A percentile compares a stretch with the other conserved stretches of the same genome.
These are phyloP conservation scores for Raphanus sativus DNA, from an alignment of 345 rosid genomes.

Conservation along the genomic window DNA sequence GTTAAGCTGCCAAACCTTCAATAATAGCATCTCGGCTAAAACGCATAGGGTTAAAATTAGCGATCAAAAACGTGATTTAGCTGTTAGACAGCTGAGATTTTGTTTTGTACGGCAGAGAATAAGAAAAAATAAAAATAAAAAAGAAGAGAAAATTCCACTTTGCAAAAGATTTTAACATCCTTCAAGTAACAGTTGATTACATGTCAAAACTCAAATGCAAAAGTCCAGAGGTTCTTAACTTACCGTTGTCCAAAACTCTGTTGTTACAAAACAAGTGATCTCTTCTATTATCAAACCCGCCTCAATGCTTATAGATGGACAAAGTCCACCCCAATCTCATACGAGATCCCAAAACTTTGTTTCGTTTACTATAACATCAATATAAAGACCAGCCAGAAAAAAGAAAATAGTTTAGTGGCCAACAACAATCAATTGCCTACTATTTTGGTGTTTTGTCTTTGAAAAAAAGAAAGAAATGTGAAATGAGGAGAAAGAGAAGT, in stretches of 20 bases:
- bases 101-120: not conserved
- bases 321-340: slow-evolving; percentile 11
- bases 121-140: too few species aligned
- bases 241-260: slow-evolving; percentile 33
- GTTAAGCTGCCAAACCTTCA: slow-evolving; percentile 20
- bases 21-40: slow-evolving; percentile 2
- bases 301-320: not conserved
- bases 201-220: slow-evolving; percentile 14
- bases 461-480: slow-evolving; percentile 5
- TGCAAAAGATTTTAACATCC: not conserved
- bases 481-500: slow-evolving; percentile 35
- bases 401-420: not conserved
- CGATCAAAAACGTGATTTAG: not conserved
- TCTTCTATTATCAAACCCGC: slow-evolving; percentile 64
- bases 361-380: not conserved
- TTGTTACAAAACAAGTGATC: slow-evolving; percentile 55
- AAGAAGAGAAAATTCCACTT: not conserved
- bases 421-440: not conserved
- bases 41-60: not conserved
- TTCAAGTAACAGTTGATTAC: not conserved
- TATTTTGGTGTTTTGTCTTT: not conserved
- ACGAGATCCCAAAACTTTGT: not conserved
- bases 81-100: not conserved
- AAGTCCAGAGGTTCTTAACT: not conserved
- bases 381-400: not conserved